phyloP scores from a whole-genome alignment of 345 rosid genomes.

The Bruguiera gymnorhiza region DNA sequence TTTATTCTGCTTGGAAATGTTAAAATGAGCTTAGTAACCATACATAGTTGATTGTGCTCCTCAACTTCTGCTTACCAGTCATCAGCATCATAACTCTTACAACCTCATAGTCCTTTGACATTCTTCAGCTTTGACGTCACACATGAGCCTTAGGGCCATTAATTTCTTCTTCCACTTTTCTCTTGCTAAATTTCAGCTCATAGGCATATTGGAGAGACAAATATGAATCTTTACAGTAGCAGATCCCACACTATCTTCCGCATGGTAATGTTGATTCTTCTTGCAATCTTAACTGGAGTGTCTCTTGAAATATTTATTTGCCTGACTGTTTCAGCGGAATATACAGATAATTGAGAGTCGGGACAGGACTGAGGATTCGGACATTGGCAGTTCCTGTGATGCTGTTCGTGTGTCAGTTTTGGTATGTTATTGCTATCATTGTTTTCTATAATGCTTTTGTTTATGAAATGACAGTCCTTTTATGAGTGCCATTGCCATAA shows the following conservation, averaged over 20 bases:
- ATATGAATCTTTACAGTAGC: constrained; percentile 88
- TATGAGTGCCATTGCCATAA: not conserved
- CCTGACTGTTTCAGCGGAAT: constrained; percentile 16
- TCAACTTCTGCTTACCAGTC: too few species aligned
- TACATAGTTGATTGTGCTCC: too few species aligned
- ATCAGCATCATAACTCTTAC: too few species aligned
- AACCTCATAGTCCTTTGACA: not conserved
- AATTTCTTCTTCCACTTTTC: not conserved
- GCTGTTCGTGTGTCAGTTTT: constrained; percentile 86
- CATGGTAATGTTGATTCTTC: constrained; percentile 53
- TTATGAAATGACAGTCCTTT: not conserved
- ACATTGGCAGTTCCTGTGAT: constrained; percentile 60
- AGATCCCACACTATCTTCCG: constrained; percentile 97
- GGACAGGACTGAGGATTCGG: constrained; percentile 66
- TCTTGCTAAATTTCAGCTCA: constrained; percentile 58
- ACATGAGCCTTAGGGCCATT: not conserved
- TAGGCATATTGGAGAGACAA: constrained; percentile 94
- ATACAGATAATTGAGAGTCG: constrained; percentile 91
- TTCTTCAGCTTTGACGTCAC: not conserved
- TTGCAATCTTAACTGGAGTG: constrained; percentile 7
- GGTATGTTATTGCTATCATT: constrained; percentile 40
- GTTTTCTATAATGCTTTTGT: not conserved
- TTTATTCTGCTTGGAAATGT: too few species aligned
- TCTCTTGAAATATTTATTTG: constrained; percentile 5
- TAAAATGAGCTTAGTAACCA: too few species aligned